phyloP scores from a whole-genome alignment of 2,329 filamentous ascomycete species.

The Exophiala mesophila region DNA sequence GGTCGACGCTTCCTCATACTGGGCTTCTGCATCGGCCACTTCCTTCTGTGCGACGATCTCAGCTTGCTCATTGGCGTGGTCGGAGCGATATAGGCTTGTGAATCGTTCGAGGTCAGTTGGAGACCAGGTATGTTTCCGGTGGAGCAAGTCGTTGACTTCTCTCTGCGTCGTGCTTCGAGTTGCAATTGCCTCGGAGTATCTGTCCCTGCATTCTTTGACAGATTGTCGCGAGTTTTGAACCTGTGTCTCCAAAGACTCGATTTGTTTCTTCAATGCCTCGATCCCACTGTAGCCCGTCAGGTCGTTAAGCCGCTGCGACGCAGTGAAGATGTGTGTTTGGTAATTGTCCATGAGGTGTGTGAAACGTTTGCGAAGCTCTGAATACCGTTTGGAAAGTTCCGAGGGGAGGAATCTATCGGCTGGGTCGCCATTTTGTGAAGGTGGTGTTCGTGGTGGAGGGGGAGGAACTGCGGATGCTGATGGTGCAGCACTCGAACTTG shows the following conservation, averaged over 20 bases:
- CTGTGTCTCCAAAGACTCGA: slow-evolving; percentile 59
- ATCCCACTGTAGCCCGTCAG: slow-evolving; percentile 92
- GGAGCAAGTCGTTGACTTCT: slow-evolving; percentile 89
- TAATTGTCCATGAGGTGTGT: slow-evolving; percentile 79
- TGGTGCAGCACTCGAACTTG: background rate
- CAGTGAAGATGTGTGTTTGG: slow-evolving; percentile 76
- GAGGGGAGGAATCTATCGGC: slow-evolving; percentile 45
- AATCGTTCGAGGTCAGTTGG: slow-evolving; percentile 87
- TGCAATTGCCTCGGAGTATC: slow-evolving; percentile 77
- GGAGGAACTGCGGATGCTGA: background rate
- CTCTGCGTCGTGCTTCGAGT: slow-evolving; percentile 85
- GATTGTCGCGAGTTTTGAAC: slow-evolving; percentile 53
- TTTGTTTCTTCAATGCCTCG: slow-evolving; percentile 75
- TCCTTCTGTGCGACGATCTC: slow-evolving; percentile 68
- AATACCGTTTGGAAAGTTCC: slow-evolving; percentile 50
- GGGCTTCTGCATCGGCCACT: slow-evolving; percentile 69
- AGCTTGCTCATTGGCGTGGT: slow-evolving; percentile 86
- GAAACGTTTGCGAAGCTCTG: slow-evolving; percentile 55
- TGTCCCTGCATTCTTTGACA: slow-evolving; percentile 66
- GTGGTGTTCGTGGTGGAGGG: slow-evolving; percentile 29
- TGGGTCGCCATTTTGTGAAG: background rate
- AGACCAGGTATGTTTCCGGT: slow-evolving; percentile 89
- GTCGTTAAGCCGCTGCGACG: slow-evolving; percentile 84
- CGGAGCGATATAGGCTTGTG: slow-evolving; percentile 82
- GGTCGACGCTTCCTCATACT: slow-evolving; percentile 71